A percentile compares a stretch with the other conserved stretches of the same genome.
These are phyloP conservation scores for Galerina marginata DNA, from an alignment of 768 basidiomycete species.

Conservation along the genomic window DNA sequence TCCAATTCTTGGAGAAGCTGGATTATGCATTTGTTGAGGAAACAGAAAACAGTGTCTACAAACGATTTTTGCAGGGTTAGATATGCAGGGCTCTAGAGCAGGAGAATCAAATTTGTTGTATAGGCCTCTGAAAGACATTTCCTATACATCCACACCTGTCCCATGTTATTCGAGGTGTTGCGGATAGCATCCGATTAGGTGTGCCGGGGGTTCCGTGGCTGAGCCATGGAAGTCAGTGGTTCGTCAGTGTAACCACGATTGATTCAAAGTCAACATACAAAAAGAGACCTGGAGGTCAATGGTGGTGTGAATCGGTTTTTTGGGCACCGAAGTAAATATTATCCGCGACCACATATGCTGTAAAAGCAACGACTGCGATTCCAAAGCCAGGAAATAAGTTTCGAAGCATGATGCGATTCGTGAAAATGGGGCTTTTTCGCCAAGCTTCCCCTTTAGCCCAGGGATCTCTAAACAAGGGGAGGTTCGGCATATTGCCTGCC, in stretches of 20 bases:
- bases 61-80: constrained; percentile 61
- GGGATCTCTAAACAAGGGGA: constrained; percentile 86
- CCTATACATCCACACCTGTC: too few relatives aligned
- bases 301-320: constrained; percentile 32
- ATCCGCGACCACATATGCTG: constrained; percentile 87
- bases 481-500: constrained; percentile 55
- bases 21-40: constrained; percentile 93
- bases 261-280: constrained; percentile 1
- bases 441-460: constrained; percentile 95
- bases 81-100: not conserved
- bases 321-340: constrained; percentile 57
- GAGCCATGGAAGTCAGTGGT: too few relatives aligned
- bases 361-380: constrained; percentile 90
- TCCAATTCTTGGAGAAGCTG: constrained; percentile 74
- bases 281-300: constrained; percentile 17
- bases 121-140: too few relatives aligned
- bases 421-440: constrained; percentile 90
- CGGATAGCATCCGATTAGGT: too few relatives aligned
- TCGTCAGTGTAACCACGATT: not conserved
- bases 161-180: too few relatives aligned
- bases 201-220: too few relatives aligned
- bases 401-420: constrained; percentile 84
- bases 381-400: constrained; percentile 95
- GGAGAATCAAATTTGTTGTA: not conserved
- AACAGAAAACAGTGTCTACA: constrained; percentile 87